These are phyloP conservation scores for Candida loeiensis DNA, from an alignment of 805 yeast species.

Conservation along the genomic window DNA sequence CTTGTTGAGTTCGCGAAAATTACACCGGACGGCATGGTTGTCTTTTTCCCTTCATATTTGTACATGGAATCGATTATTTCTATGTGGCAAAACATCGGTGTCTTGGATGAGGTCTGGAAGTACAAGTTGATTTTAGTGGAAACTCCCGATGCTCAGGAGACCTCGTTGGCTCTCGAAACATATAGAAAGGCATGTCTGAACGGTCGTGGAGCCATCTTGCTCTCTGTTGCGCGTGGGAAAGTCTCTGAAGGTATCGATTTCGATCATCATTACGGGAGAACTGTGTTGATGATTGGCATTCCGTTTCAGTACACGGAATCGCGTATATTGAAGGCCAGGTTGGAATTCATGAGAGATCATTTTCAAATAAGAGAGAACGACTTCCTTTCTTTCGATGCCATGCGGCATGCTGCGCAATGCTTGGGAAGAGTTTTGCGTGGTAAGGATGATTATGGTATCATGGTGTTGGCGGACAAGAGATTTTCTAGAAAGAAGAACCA, in stretches of 20 bases:
- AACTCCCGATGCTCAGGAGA: constrained; percentile 99
- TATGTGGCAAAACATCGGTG: constrained; percentile 99
- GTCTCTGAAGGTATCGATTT: constrained; percentile 99
- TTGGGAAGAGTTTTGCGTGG: constrained; percentile 96
- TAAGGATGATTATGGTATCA: constrained; percentile 96
- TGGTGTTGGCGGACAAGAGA: constrained; percentile 95
- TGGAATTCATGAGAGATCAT: constrained; percentile 90
- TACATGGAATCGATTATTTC: constrained; percentile 98
- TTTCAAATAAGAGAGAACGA: constrained; percentile 92
- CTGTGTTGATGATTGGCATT: constrained; percentile 97
- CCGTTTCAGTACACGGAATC: constrained; percentile 99
- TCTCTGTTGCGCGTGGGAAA: constrained; percentile 98
- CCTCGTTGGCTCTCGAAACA: constrained; percentile 91
- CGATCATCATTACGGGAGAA: constrained; percentile 96
- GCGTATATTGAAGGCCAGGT: constrained; percentile 87
- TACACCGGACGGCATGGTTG: constrained; percentile 98
- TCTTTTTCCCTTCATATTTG: constrained; percentile 92
- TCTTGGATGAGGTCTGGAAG: constrained; percentile 97
- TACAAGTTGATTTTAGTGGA: constrained; percentile 92
- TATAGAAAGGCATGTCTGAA: constrained; percentile 94
- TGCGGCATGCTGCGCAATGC: constrained; percentile 99
- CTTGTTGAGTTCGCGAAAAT: constrained; percentile 89
- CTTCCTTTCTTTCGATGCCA: constrained; percentile 94
- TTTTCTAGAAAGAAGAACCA: constrained; percentile 83
- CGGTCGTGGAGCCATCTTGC: constrained; percentile 94